Base-by-base conservation (phyloP, 169 alveolate species). In the Plasmodium sp. region DNA sequence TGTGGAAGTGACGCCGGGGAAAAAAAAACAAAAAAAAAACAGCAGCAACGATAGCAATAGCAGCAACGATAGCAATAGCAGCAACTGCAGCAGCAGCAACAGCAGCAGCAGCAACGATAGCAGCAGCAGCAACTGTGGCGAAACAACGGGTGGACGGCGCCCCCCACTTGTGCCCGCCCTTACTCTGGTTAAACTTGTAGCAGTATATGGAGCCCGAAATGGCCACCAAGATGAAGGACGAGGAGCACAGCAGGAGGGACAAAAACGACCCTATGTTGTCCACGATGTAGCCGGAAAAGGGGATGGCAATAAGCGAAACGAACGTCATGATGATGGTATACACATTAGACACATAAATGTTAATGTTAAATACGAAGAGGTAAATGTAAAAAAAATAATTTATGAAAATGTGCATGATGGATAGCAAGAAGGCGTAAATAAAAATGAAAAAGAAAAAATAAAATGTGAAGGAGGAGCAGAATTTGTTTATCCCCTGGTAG, bases 341-440 rank as follows among this genome's bases (percentile, higher is more conserved):
- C 6, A 90, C 48, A 45, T 90, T 90, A 2, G 94, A 90, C 2
- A 90, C 74, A 90, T 90, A 90, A 31, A 90, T 80, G 51, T 90
- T 90, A 41, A 90, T 90, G 72, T 90, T 90, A 81, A 79, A 90
- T 12, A 90, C 94, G 80, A 80, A 80, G 9, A 90, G 56, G 36
- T 90, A 90, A 62, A 90, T 90, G 45, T 90, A 90, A 90, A 90
- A 90, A 81, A 90, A 90, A 56, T 90, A 90, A 18, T 90, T 90
- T 5, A 90, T 43, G 62, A 90, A 90, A 80, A 90, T 90, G 41
- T 90, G 94, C 58, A 90, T 90, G 43, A 90, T 74, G 45, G 94
- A 90, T 71, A 90, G 62, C 31, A 90, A 36, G 58, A 90, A 90
- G 3, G 94, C 94, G 62, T 90, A 79, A 22, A 90, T 90, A 74